A percentile compares a stretch with the other conserved stretches of the same genome.
Evolutionary conservation across 176 grass and related monocot species (phyloP).

Genomic region (Avena atlantica): DNA sequence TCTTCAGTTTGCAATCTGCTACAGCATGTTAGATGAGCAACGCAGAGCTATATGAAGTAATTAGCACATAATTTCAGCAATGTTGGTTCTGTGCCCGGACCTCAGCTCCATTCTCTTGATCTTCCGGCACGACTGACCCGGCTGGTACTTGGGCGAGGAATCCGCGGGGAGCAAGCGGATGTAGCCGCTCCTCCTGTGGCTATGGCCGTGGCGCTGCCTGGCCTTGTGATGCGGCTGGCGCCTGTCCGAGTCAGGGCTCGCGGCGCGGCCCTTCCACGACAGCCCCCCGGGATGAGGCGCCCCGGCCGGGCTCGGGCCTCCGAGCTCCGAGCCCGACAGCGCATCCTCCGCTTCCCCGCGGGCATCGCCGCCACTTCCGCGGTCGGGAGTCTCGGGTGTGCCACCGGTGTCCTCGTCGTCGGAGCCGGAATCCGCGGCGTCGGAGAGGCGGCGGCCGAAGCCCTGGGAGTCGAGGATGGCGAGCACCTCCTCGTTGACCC

Average conservation of each 20-base stretch:
- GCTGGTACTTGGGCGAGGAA: conserved; percentile 83
- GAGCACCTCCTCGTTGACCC: conserved; percentile 61
- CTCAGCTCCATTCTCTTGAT: conserved; percentile 77
- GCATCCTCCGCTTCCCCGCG: conserved; percentile 63
- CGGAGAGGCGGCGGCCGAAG: conserved; percentile 51
- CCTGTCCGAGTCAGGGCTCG: conserved; percentile 51
- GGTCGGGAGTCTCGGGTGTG: neutral
- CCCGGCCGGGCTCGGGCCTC: conserved; percentile 16
- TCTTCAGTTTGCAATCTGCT: conserved; percentile 53
- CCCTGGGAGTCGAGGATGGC: conserved; percentile 72
- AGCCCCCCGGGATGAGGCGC: conserved; percentile 51
- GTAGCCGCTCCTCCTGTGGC: conserved; percentile 52
- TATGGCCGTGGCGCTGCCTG: conserved; percentile 62
- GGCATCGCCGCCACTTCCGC: conserved; percentile 1
- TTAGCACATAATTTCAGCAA: conserved; percentile 2
- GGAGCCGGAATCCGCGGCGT: conserved; percentile 59
- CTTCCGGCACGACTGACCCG: conserved; percentile 90
- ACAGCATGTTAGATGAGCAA: conserved; percentile 23
- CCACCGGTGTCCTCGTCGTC: conserved; percentile 53
- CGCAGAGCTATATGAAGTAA: neutral
- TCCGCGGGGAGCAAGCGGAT: conserved; percentile 53
- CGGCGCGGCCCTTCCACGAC: conserved; percentile 75
- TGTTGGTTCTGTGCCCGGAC: conserved; percentile 34
- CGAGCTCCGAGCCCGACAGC: conserved; percentile 64
- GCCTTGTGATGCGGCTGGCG: conserved; percentile 41